Conservation (phyloP, 2,329 filamentous ascomycete species). For the Ceratocystis huliohia region DNA sequence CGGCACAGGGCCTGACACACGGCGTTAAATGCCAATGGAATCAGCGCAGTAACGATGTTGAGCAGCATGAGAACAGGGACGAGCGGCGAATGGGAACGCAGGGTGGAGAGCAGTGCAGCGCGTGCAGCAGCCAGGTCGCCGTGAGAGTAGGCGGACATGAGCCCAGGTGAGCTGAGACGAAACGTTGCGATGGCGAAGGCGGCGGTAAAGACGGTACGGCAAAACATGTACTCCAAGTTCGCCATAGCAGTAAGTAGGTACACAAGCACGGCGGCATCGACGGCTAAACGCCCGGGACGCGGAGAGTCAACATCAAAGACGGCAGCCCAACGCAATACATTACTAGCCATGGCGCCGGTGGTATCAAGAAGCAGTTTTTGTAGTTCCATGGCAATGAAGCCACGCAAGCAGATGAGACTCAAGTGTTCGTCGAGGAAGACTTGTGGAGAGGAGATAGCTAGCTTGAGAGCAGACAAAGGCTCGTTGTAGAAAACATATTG, state of each 20-base stretch:
- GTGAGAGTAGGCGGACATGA: slow-evolving; percentile 17
- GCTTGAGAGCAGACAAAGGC: slow-evolving; percentile 29
- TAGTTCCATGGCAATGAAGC: slow-evolving; percentile 19
- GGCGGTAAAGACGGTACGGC: slow-evolving; percentile 14
- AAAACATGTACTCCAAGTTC: slow-evolving; percentile 20
- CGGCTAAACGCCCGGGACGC: slow-evolving; percentile 14
- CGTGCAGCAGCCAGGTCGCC: slow-evolving; percentile 11
- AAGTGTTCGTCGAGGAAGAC: slow-evolving; percentile 27
- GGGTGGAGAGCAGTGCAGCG: slow-evolving; percentile 16
- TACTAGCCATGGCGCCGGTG: slow-evolving; percentile 15
- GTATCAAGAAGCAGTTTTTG: slow-evolving; percentile 22
- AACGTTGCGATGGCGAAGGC: slow-evolving; percentile 18
- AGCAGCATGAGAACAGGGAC: slow-evolving; percentile 22
- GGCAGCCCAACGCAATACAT: slow-evolving; percentile 19
- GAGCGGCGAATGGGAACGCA: slow-evolving; percentile 18
- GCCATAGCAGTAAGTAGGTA: slow-evolving; percentile 20
- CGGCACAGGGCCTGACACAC: neutral
- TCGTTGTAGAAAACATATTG: slow-evolving; percentile 25
- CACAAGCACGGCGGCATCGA: slow-evolving; percentile 18
- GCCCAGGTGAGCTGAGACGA: slow-evolving; percentile 13
- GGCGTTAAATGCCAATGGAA: slow-evolving; percentile 20
- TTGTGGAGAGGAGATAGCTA: slow-evolving; percentile 29
- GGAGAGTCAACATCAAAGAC: slow-evolving; percentile 20
- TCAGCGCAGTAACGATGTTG: slow-evolving; percentile 22
- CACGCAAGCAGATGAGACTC: slow-evolving; percentile 18